Evolutionary conservation across 495 filamentous ascomycete genomes (phyloP).

Genomic region (Corynascus novoguineensis): DNA sequence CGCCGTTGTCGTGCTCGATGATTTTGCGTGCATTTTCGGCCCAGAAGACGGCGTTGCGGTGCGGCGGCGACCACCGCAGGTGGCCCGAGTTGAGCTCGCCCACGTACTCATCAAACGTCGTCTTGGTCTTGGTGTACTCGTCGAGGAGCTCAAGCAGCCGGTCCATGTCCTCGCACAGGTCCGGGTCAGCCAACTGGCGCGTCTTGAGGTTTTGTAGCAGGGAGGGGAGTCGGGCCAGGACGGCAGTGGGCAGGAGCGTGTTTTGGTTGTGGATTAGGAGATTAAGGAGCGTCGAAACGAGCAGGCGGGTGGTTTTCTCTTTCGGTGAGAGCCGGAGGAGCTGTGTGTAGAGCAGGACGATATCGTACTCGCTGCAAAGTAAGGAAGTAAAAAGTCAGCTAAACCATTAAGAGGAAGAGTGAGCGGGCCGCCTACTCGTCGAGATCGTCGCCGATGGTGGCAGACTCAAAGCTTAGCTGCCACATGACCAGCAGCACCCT

Average conservation of each 20-base stretch:
- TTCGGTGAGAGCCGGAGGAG: constrained; percentile 89
- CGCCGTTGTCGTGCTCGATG: constrained; percentile 74
- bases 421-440: constrained; percentile 59
- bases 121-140: constrained; percentile 93
- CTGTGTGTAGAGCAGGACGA: constrained; percentile 83
- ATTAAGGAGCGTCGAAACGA: constrained; percentile 83
- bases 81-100: constrained; percentile 84
- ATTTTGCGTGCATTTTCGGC: constrained; percentile 90
- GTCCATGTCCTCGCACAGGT: constrained; percentile 80
- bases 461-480: constrained; percentile 92
- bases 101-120: constrained; percentile 93
- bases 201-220: constrained; percentile 73
- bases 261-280: constrained; percentile 71
- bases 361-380: constrained; percentile 73
- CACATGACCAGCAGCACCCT: constrained; percentile 88
- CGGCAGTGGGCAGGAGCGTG: constrained; percentile 73
- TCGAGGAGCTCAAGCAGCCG: constrained; percentile 73
- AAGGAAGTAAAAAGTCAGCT: neutral
- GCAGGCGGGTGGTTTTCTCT: constrained; percentile 92
- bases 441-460: constrained; percentile 74
- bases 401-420: neutral
- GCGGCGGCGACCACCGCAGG: constrained; percentile 91
- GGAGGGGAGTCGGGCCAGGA: constrained; percentile 73
- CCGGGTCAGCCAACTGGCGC: constrained; percentile 81
- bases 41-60: constrained; percentile 89